phyloP scores from a whole-genome alignment of 352 stramenopile species.

The Pythium biforme region DNA sequence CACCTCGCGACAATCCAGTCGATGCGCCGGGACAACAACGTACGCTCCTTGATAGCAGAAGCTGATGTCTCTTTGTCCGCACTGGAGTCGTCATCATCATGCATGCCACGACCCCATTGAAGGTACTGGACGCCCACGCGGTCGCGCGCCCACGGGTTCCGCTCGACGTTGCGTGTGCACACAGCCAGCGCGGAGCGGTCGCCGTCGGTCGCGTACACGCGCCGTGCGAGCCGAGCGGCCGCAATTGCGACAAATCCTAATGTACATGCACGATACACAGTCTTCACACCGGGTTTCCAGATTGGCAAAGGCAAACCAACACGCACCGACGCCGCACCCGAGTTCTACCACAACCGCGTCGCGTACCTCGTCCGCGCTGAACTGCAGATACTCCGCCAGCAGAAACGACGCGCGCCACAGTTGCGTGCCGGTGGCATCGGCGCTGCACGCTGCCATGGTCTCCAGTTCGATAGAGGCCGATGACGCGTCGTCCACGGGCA shows the following conservation, averaged over 20 bases:
- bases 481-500: too few species aligned
- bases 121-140: constrained; percentile 29
- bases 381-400: constrained; percentile 49
- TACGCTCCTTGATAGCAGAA: too few species aligned
- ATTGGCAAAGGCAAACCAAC: too few species aligned
- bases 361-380: constrained; percentile 16
- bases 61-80: too few species aligned
- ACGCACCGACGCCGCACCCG: constrained; percentile 50
- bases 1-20: constrained; percentile 35
- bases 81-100: constrained; percentile 3
- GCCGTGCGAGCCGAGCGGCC: constrained; percentile 30
- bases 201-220: constrained; percentile 49
- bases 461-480: neutral
- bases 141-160: constrained; percentile 31
- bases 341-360: constrained; percentile 45
- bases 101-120: constrained; percentile 17
- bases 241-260: constrained; percentile 49
- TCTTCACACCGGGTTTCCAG: too few species aligned
- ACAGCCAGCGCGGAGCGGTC: constrained; percentile 39
- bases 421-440: constrained; percentile 15
- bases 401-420: constrained; percentile 53
- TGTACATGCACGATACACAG: too few species aligned
- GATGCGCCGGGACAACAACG: neutral
- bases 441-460: neutral
- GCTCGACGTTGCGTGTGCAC: constrained; percentile 34